Base-by-base conservation (phyloP, 2,329 filamentous ascomycete species). In the Lachnellula cervina region DNA sequence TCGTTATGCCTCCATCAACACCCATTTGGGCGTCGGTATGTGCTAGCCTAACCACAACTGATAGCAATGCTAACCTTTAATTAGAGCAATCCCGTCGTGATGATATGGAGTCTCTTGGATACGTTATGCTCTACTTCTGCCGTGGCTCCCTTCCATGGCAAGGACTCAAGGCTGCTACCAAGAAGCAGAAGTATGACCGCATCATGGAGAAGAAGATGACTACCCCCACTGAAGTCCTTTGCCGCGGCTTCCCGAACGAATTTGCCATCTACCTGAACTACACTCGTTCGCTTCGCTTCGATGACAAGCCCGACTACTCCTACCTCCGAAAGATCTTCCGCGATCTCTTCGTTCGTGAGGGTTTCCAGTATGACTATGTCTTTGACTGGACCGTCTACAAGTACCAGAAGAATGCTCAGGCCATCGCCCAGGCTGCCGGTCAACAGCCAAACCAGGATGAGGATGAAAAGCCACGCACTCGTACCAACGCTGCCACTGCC, bases 131-230 rank as follows among this genome's bases (percentile, higher is more conserved):
- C 62, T 99, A 99, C 83, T 99, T 99, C 80, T 97, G 93, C 82
- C 93, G 94, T 76, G 94, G 94, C 62, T 97, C 92, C 62, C 90
- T 99, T 56, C 94, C 94, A 60, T 99, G 94, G 94, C 94, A 99
- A 80, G 94, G 94, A 55, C 82, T 97, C 54, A 97, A 97, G 84
- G 93, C 93, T 78, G 93, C 93, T 67, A 97, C 92, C 65, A 97
- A 97, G 86, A 97, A 97, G 87, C 93, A 97, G 80, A 99, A 99
- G 81, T 97, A 99, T 73, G 94, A 99, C 77, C 86, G 93, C 64
- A 99, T 99, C 78, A 97, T 97, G 93, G 94, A 99, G 83, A 99
- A 99, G 87, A 99, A 99, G 90, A 97, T 97, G 94, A 99, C 94
- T 14, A 99, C 94, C 3, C 92, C 94, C 8, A 97, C 93, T 67